Conservation (phyloP, 805 yeast species). For the Yarrowia hollandica region DNA sequence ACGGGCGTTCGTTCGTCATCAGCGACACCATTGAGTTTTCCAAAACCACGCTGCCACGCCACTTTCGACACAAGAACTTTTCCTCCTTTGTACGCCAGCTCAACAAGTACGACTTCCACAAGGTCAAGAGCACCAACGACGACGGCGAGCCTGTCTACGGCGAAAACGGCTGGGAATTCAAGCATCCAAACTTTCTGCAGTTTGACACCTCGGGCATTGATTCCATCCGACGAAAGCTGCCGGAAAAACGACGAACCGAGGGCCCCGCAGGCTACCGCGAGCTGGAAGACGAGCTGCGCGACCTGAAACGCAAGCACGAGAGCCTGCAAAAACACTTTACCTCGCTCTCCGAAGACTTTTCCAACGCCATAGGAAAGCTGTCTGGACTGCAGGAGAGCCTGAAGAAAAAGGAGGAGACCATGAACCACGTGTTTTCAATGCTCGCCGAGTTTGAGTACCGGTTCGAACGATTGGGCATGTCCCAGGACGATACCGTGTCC, state of each 20-base stretch:
- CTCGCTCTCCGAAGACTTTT: conserved; percentile 21
- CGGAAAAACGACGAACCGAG: conserved; percentile 39
- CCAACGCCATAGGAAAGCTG: conserved; percentile 10
- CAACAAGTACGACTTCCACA: conserved; percentile 96
- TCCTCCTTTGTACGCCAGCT: conserved; percentile 93
- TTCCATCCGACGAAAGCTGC: conserved; percentile 82
- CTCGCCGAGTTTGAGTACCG: conserved; percentile 27
- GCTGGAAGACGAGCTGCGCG: conserved; percentile 21
- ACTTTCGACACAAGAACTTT: conserved; percentile 92
- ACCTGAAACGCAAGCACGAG: conserved; percentile 24
- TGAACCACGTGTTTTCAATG: conserved; percentile 26
- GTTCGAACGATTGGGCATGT: conserved; percentile 14
- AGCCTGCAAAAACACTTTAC: conserved; percentile 21
- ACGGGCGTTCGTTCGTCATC: conserved; percentile 87
- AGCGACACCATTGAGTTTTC: conserved; percentile 86
- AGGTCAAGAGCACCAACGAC: conserved; percentile 70
- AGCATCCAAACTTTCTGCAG: conserved; percentile 81
- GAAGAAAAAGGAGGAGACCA: conserved; percentile 30
- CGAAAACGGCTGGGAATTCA: conserved; percentile 82
- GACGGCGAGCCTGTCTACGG: conserved; percentile 46
- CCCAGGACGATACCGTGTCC: conserved; percentile 4
- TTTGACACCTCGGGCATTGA: conserved; percentile 79
- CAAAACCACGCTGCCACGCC: conserved; percentile 81
- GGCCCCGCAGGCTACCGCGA: conserved; percentile 12
- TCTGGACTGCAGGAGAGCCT: conserved; percentile 16